phyloP scores from a whole-genome alignment of 306 rosid genomes.

The Pueraria montana region DNA sequence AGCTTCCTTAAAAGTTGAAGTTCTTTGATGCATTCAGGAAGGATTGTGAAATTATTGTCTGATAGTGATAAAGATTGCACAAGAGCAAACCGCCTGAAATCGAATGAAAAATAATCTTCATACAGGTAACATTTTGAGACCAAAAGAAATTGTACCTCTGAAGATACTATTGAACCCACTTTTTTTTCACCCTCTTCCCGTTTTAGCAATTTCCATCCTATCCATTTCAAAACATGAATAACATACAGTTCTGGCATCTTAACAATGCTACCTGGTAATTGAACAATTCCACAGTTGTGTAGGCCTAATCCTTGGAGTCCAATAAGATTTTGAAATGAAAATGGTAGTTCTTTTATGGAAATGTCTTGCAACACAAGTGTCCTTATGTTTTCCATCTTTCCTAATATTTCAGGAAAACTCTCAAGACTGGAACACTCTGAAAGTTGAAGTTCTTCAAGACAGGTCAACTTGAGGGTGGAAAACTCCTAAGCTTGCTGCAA shows the following conservation, averaged over 20 bases:
- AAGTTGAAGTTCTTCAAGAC: conserved; percentile 2
- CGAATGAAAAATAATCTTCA: not conserved
- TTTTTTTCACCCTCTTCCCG: not conserved
- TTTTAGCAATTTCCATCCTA: not conserved
- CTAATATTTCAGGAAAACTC: too few relatives aligned
- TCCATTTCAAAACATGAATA: not conserved
- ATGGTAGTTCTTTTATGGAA: conserved; percentile 25
- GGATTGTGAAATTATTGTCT: not conserved
- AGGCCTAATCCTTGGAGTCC: not conserved
- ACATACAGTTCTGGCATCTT: not conserved
- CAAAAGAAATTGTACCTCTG: not conserved
- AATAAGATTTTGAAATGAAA: conserved; percentile 21
- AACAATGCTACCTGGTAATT: not conserved
- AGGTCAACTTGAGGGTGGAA: conserved; percentile 14
- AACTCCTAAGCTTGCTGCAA: not conserved
- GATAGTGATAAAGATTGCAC: not conserved
- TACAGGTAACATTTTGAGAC: not conserved
- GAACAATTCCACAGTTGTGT: not conserved
- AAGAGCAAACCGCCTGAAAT: not conserved
- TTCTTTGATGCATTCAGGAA: too few relatives aligned
- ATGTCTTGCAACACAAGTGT: not conserved
- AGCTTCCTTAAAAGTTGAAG: not conserved
- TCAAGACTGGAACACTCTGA: too few relatives aligned
- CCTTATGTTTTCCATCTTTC: conserved; percentile 10
- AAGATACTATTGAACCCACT: not conserved